A percentile compares a stretch with the other conserved stretches of the same genome.
Evolutionary conservation across 305 asterid genomes (phyloP).

Genomic region (Ilex paraguariensis): DNA sequence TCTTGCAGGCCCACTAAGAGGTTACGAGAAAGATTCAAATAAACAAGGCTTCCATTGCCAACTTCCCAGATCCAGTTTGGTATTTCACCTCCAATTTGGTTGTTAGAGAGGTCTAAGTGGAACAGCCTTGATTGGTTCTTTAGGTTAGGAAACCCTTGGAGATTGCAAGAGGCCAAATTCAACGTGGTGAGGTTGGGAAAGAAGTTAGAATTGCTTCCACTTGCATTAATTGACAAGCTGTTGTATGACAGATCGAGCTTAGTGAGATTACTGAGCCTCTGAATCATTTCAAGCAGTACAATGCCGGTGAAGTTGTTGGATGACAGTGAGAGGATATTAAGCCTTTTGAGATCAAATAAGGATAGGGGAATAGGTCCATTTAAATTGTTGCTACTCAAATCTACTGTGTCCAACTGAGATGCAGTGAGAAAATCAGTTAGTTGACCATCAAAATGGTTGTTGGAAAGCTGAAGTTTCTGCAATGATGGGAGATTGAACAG

Average conservation of each 20-base stretch:
- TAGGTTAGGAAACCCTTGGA: slow-evolving; percentile 16
- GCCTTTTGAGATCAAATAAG: slow-evolving; percentile 13
- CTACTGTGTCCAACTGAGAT: slow-evolving; percentile 1
- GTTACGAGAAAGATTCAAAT: slow-evolving; percentile 44
- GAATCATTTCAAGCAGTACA: slow-evolving; percentile 5
- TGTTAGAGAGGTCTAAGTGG: slow-evolving; percentile 29
- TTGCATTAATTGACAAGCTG: slow-evolving; percentile 14
- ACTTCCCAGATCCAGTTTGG: slow-evolving; percentile 52
- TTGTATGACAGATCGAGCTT: slow-evolving; percentile 17
- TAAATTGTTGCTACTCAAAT: slow-evolving; percentile 20
- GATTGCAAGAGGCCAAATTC: slow-evolving; percentile 22
- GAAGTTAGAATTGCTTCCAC: background rate
- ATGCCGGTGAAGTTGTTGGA: slow-evolving; percentile 28
- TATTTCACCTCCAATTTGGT: slow-evolving; percentile 41
- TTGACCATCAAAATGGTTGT: slow-evolving; percentile 16
- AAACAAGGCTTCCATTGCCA: slow-evolving; percentile 22
- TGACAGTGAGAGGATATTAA: background rate
- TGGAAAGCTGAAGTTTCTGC: background rate
- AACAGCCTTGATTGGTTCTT: slow-evolving; percentile 1
- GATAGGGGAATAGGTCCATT: slow-evolving; percentile 26
- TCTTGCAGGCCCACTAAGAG: slow-evolving; percentile 26
- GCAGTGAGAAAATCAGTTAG: slow-evolving; percentile 2
- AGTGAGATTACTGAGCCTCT: background rate
- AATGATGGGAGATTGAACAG: slow-evolving; percentile 15
- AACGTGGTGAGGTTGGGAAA: background rate